phyloP scores from a whole-genome alignment of 371 early-diverging fungal species.

The Blakeslea trispora region DNA sequence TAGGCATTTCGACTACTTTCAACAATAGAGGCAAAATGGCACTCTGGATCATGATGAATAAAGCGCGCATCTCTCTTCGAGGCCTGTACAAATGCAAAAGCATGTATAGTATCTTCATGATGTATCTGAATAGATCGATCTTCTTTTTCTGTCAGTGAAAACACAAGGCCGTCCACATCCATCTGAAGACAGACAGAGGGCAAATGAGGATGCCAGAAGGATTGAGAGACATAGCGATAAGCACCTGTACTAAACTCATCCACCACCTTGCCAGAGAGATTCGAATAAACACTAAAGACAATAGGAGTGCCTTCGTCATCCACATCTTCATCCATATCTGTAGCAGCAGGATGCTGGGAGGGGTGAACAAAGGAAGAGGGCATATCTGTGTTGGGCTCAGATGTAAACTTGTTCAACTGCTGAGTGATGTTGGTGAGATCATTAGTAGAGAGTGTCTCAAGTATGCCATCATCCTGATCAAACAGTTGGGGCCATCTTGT shows the following conservation, averaged over 20 bases:
- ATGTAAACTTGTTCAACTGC: constrained; percentile 69
- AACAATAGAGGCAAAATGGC: constrained; percentile 54
- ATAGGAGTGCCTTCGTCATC: constrained; percentile 64
- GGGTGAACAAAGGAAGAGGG: constrained; percentile 10
- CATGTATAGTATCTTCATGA: constrained; percentile 69
- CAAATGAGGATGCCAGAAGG: constrained; percentile 33
- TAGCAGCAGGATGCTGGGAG: constrained; percentile 53
- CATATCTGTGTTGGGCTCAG: constrained; percentile 24
- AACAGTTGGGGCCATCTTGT: constrained; percentile 82
- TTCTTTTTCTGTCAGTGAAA: constrained; percentile 33
- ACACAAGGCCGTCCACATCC: constrained; percentile 80
- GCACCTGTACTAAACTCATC: constrained; percentile 44
- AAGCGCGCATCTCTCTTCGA: constrained; percentile 25
- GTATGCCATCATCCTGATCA: constrained; percentile 67
- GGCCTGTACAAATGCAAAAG: constrained; percentile 73
- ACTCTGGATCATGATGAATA: constrained; percentile 11
- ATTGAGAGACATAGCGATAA: constrained; percentile 57
- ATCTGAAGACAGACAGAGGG: constrained; percentile 65
- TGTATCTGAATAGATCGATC: constrained; percentile 11
- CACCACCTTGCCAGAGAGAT: constrained; percentile 26
- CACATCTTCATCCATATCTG: constrained; percentile 69
- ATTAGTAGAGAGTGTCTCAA: constrained; percentile 71
- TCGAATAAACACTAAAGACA: constrained; percentile 48
- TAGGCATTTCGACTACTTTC: constrained; percentile 73
- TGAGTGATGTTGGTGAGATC: constrained; percentile 62